Evolutionary conservation across 768 basidiomycete genomes (phyloP).

Genomic region (Psilocybe cubensis): DNA sequence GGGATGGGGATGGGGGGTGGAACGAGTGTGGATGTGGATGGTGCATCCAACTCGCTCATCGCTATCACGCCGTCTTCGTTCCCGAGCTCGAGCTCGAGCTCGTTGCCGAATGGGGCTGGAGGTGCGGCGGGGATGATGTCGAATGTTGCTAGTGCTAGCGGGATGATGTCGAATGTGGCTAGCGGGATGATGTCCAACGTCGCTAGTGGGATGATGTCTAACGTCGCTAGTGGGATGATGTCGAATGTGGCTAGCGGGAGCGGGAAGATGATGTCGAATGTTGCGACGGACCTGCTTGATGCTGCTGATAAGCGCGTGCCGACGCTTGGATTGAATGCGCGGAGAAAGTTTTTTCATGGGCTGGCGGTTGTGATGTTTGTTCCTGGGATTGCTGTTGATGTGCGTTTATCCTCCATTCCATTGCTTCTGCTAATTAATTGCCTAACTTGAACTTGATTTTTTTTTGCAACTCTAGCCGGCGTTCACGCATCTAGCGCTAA

Average conservation of each 20-base stretch:
- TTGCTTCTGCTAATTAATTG: conserved; percentile 7
- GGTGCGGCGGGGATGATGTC: too few relatives aligned
- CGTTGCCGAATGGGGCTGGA: too few relatives aligned
- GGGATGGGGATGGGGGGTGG: too few relatives aligned
- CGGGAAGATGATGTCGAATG: conserved; percentile 51
- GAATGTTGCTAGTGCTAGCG: too few relatives aligned
- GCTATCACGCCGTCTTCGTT: conserved; percentile 51
- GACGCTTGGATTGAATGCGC: conserved; percentile 85
- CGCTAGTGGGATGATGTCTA: conserved; percentile 46
- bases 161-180: too few relatives aligned
- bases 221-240: conserved; percentile 50
- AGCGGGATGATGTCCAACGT: conserved; percentile 55
- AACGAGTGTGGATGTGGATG: too few relatives aligned
- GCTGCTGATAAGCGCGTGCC: conserved; percentile 91
- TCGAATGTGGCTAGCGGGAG: conserved; percentile 50
- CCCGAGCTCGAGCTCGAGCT: conserved; percentile 51
- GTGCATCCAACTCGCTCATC: too few relatives aligned
- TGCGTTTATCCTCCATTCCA: conserved; percentile 51
- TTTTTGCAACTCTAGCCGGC: conserved; percentile 91
- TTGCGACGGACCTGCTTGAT: conserved; percentile 72
- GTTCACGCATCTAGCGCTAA: conserved; percentile 94
- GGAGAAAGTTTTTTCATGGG: conserved; percentile 97
- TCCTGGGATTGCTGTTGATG: conserved; percentile 91
- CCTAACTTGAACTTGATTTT: conserved; percentile 14
- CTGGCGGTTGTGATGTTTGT: conserved; percentile 96